These are phyloP conservation scores for Thelephora ganbajun DNA, from an alignment of 768 basidiomycete genomes.

Conservation along the genomic window DNA sequence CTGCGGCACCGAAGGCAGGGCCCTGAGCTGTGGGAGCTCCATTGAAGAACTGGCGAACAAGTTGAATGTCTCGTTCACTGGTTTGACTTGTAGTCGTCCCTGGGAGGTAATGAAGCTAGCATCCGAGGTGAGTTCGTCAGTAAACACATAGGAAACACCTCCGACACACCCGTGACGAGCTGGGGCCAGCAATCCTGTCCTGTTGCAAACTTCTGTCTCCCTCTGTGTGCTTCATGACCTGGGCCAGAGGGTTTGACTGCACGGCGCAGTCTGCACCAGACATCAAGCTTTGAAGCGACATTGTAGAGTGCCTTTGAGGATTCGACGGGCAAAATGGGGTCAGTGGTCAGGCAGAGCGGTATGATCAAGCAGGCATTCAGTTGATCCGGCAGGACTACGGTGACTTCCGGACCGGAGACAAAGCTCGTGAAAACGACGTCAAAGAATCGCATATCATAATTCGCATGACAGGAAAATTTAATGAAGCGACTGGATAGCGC, in stretches of 20 bases:
- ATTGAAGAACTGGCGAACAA: constrained; percentile 75
- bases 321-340: no score
- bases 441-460: no score
- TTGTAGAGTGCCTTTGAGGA: constrained; percentile 12
- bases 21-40: constrained; percentile 21
- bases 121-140: background rate
- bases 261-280: constrained; percentile 86
- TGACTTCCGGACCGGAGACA: no score
- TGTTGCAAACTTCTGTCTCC: constrained; percentile 81
- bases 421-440: no score
- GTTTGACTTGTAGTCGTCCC: constrained; percentile 33
- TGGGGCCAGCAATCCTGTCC: constrained; percentile 63
- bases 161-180: constrained; percentile 46
- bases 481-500: no score
- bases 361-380: no score
- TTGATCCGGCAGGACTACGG: no score
- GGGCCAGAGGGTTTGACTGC: constrained; percentile 72
- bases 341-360: no score
- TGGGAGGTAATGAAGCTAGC: constrained; percentile 66
- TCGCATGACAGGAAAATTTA: no score
- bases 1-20: constrained; percentile 22
- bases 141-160: background rate
- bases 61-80: constrained; percentile 52
- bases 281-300: constrained; percentile 70
- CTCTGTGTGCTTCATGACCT: constrained; percentile 83